Evolutionary conservation across 768 basidiomycete genomes (phyloP), one percentile per base, ranked within the genome.

Genomic region (Lentinus brumalis): DNA sequence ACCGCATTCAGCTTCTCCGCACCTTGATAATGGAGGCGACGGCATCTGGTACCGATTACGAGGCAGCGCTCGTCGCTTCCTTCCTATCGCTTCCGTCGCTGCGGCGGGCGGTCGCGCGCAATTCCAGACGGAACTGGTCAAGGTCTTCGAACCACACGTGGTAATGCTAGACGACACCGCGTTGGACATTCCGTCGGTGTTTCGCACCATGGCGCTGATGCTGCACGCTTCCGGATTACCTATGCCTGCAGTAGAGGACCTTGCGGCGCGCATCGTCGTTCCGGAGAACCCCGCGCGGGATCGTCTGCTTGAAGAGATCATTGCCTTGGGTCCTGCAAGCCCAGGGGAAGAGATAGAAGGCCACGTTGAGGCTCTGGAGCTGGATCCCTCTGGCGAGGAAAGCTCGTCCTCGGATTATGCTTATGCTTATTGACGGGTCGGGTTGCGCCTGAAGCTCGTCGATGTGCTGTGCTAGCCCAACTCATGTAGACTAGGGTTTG

Each of bases 131-230:
- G 61, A 64, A 11, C 71, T 82, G 67, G 67, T 73, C 64, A 67
- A 68, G 42, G 77, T 74, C 10, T 71, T 81, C 55, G 66, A 66
- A 53, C 69, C 71, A 1, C 65, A 74, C 18, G 64, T 79, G 55
- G 72, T 73, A 45, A 65, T 72, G 29, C 70, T 84, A 30, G 79
- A 79, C 57, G 84, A 84, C 65, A 69, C 77, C 6, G 69, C 75
- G 12, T 70, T 81, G 57, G 84, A 85, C 65, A 75, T 79, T 41
- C 83, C 83, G 4, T 67, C 72, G 32, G 82, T 80, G 0, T 81
- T 77, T 70, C 68, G 69, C 7, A 76, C 76, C 61, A 69, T 78
- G 53, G 81, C 78, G 5, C 60, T 75, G 54, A 66, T 83, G 21
- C 74, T 83, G 15, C 64, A 69, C 38, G 62, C 57, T 4, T 55